Evolutionary conservation across 1,284 basidiomycete genomes (phyloP).

Genomic region (Boletus albobrunnescens): DNA sequence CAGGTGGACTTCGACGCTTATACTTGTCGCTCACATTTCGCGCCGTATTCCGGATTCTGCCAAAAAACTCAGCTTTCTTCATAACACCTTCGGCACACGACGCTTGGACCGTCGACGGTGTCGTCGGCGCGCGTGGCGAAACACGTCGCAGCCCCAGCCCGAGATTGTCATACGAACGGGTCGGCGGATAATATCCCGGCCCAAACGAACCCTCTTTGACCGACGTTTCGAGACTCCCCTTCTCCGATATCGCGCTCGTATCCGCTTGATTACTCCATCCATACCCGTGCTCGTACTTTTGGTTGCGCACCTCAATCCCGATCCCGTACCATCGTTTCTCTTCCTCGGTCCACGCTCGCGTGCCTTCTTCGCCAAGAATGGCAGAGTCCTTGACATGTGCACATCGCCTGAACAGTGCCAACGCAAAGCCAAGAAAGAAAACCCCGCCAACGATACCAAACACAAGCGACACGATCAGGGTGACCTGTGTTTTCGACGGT

Average conservation of each 20-base stretch:
- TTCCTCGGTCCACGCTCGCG: conserved; percentile 51
- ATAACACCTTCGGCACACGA: conserved; percentile 47
- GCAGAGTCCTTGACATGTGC: conserved; percentile 56
- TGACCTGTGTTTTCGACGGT: conserved; percentile 44
- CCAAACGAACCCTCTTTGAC: conserved; percentile 29
- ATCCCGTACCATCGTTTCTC: conserved; percentile 68
- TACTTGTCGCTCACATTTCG: conserved; percentile 64
- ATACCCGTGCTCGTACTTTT: conserved; percentile 23
- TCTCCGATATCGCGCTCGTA: conserved; percentile 28
- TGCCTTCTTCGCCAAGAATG: conserved; percentile 53
- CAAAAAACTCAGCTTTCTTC: conserved; percentile 65
- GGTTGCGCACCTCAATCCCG: conserved; percentile 35
- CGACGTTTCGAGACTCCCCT: conserved; percentile 24
- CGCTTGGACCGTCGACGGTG: conserved; percentile 25
- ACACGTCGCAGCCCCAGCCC: conserved; percentile 50
- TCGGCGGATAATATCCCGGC: conserved; percentile 18
- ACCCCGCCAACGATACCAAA: conserved; percentile 62
- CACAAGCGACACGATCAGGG: conserved; percentile 56
- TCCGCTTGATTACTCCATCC: conserved; percentile 33
- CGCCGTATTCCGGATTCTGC: conserved; percentile 54
- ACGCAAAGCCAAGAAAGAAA: conserved; percentile 47
- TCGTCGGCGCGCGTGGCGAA: conserved; percentile 24
- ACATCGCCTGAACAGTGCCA: conserved; percentile 55
- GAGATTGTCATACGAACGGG: conserved; percentile 37
- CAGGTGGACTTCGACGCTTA: conserved; percentile 35